Evolutionary conservation across 768 basidiomycete genomes (phyloP), one percentile per base, ranked within the genome.

Genomic region (Trametes cinnabarina): DNA sequence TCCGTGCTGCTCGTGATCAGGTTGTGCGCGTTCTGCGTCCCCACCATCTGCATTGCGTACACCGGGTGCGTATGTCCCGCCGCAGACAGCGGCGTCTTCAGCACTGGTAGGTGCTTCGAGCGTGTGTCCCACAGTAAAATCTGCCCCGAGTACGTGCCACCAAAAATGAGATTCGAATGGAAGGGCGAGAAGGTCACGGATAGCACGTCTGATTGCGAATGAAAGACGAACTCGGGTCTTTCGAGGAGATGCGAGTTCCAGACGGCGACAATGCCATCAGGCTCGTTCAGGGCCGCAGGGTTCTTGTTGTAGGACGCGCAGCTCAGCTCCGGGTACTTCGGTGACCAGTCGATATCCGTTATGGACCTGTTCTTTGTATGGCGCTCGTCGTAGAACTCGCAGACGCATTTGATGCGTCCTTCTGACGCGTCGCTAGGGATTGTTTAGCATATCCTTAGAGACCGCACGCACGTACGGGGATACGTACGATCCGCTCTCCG

Each of bases 141-240:
- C 74, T 98, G 97, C 17, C 97, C 97, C 26, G 97, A 98, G 70
- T 98, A 98, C n/a, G 97, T 98, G 22, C 97, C 97, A 51, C 97
- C 97, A 62, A 98, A 97, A 37, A 99, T 82, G 17, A 98, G 84
- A 66, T 97, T 98, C 2, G 97, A 91, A 72, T 99, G 96, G 73
- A 97, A 98, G 0, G 97, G 95, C 0, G 97, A 98, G 72, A 98
- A 98, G 8, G 89, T 87, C 7, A 98, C 92, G 0, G 96, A 97
- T 19, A 99, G 84, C 34, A 98, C 94, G 68, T 99, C 97, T 46
- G 97, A 98, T 97, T 98, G 97, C 2, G 97, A 94, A 70, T 99
- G 97, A 74, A 99, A 98, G 53, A 98, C 84, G 63, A 98, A 99
- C 70, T 99, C 97, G 25, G 97, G 95, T 61, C 96, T 83, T 69